phyloP scores from a whole-genome alignment of 768 basidiomycete species.

The Podaxis sp. region DNA sequence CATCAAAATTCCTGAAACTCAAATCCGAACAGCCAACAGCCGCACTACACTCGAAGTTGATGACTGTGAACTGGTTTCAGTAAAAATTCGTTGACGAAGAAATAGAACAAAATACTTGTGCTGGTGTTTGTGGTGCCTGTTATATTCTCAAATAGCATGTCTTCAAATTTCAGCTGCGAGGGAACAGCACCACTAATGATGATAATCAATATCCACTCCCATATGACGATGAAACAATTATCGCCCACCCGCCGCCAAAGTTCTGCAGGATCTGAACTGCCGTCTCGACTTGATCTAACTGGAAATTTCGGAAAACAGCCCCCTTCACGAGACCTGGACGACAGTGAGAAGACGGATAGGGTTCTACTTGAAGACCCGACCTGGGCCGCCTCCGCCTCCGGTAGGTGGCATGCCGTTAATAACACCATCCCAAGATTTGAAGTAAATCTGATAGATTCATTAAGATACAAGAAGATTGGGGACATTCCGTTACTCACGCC shows the following conservation, averaged over 20 bases:
- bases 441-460: constrained; percentile 41
- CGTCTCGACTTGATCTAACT: constrained; percentile 44
- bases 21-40: constrained; percentile 47
- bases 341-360: constrained; percentile 1
- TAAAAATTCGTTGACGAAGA: not conserved
- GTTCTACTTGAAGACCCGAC: constrained; percentile 24
- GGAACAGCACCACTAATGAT: constrained; percentile 46
- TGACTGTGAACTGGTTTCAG: constrained; percentile 29
- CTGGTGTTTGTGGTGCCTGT: constrained; percentile 45
- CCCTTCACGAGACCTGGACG: constrained; percentile 43
- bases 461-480: not conserved
- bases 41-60: constrained; percentile 51
- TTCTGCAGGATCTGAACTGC: constrained; percentile 54
- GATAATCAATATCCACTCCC: not conserved
- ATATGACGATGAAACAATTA: not conserved
- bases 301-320: constrained; percentile 40
- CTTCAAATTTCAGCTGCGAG: constrained; percentile 46
- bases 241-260: constrained; percentile 34
- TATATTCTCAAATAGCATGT: constrained; percentile 47
- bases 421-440: constrained; percentile 56
- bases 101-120: constrained; percentile 20
- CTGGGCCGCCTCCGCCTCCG: constrained; percentile 54
- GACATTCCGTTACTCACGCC: constrained; percentile 35
- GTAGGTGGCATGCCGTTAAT: constrained; percentile 54
- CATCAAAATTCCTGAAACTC: constrained; percentile 39